Evolutionary conservation across 2,329 filamentous ascomycete species (phyloP).

Genomic region (Zasmidium citrigriseum): DNA sequence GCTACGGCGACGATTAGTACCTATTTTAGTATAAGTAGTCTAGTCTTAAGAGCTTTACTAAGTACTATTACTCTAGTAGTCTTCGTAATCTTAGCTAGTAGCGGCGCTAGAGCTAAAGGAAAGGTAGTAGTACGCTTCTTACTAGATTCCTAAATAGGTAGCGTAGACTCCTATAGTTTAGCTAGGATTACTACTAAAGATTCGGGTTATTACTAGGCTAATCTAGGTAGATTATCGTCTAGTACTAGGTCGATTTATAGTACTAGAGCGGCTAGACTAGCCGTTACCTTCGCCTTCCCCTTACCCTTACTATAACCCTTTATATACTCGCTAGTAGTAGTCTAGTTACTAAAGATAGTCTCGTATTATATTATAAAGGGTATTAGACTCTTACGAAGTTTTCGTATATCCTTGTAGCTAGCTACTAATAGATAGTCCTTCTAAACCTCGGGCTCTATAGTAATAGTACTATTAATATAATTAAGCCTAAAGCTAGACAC

Average conservation of each 20-base stretch:
- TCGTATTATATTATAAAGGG: neutral
- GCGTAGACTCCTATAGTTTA: neutral
- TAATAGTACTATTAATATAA: neutral
- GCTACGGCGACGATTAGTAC: neutral
- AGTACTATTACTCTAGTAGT: too few species aligned
- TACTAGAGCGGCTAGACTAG: too few species aligned
- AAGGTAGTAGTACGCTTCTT: neutral
- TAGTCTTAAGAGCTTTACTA: too few species aligned
- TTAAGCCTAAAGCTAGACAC: neutral
- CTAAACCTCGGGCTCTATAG: neutral
- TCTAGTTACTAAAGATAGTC: neutral
- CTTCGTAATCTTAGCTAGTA: neutral
- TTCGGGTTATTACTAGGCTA: too few species aligned
- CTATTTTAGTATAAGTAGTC: neutral
- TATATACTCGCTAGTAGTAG: neutral
- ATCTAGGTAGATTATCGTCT: too few species aligned
- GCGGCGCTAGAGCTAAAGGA: neutral
- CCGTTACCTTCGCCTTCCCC: too few species aligned
- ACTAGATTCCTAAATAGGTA: neutral
- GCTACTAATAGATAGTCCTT: neutral
- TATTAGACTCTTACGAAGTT: neutral
- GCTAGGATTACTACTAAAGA: neutral
- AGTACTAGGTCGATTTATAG: too few species aligned
- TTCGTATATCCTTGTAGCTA: neutral
- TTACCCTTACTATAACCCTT: neutral